Conservation (phyloP, 1,139 yeast genomes). For the Pichia sp. region DNA sequence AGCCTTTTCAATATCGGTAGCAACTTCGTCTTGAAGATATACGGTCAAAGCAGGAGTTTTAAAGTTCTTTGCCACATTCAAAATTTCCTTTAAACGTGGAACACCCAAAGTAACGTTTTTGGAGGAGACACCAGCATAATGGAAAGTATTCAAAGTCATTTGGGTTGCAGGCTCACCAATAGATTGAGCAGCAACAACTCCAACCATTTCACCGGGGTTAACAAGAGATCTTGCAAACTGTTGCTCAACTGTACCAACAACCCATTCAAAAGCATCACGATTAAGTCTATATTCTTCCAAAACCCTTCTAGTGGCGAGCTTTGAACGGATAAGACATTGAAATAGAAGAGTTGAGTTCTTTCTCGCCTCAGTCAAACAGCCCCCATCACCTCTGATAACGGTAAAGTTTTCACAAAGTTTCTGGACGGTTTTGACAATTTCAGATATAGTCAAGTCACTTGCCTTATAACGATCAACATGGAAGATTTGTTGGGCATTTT, state of each 20-base stretch:
- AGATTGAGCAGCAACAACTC: slow-evolving; percentile 98
- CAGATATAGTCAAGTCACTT: slow-evolving; percentile 81
- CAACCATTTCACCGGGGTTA: slow-evolving; percentile 99
- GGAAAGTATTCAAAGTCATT: slow-evolving; percentile 99
- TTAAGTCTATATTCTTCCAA: slow-evolving; percentile 86
- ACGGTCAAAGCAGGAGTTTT: slow-evolving; percentile 98
- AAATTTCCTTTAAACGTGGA: slow-evolving; percentile 98
- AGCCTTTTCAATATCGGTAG: slow-evolving; percentile 87
- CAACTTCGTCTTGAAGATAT: slow-evolving; percentile 73
- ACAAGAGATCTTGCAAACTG: slow-evolving; percentile 92
- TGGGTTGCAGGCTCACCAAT: slow-evolving; percentile 99
- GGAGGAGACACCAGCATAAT: slow-evolving; percentile 99
- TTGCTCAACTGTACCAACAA: slow-evolving; percentile 84
- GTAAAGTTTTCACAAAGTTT: slow-evolving; percentile 61
- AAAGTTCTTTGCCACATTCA: slow-evolving; percentile 96
- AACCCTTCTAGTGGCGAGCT: slow-evolving; percentile 86
- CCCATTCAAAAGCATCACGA: slow-evolving; percentile 91
- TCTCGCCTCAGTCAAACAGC: slow-evolving; percentile 78
- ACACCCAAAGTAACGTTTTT: slow-evolving; percentile 99
- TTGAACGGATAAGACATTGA: slow-evolving; percentile 87
- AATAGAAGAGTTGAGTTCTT: slow-evolving; percentile 85
- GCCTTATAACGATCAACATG: slow-evolving; percentile 88
- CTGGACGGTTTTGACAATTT: slow-evolving; percentile 71
- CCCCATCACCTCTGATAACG: slow-evolving; percentile 79
- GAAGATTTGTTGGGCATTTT: slow-evolving; percentile 96